Evolutionary conservation across 225 moss, liverwort and hornwort genomes (phyloP), one percentile per base, ranked within the genome.

Genomic region (Polytrichum formosum): DNA sequence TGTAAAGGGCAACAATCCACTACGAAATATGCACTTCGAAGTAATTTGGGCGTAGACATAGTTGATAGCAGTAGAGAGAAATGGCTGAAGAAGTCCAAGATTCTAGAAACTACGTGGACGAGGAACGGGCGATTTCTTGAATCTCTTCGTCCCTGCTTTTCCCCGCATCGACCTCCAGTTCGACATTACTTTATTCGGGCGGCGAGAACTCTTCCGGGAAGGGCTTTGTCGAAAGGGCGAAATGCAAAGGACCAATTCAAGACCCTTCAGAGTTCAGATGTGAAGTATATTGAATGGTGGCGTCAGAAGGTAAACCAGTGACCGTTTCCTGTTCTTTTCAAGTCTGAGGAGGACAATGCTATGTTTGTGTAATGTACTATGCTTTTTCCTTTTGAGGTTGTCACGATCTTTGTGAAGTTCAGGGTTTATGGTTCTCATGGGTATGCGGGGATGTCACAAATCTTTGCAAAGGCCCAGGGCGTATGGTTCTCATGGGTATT

Each of bases 201-300:
- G 5, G 64, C 35, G 53, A 86, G 68, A 66, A 78, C 58, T 76
- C 64, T 30, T 33, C 54, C 54, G 6, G 69, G 56, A 4, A 65
- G 68, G 70, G 0, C 80, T 54, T 23, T 72, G 23, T 75, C 68
- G 7, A 86, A 70, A 68, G 80, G 80, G 21, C 77, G 84, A 56
- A 87, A 79, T 70, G 18, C 64, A 54, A 74, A 65, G 77, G 81
- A 87, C 8, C 72, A 72, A 27, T 62, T 81, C 4, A 76, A 80
- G 69, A 80, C 82, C 54, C 33, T 88, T 19, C 72, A 67, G 53
- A 76, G 61, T 37, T 86, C 82, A 21, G 85, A 88, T 54, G 17
- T 88, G 72, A 92, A 93, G 74, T 82, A 83, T 71, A 92, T 98
- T 46, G 83, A 87, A 46, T 98, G 98, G 94, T 98, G 98, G 98